A percentile compares a stretch with the other conserved stretches of the same genome.
These are phyloP conservation scores for Tilletia indica DNA, from an alignment of 1,284 basidiomycete genomes.

Conservation along the genomic window DNA sequence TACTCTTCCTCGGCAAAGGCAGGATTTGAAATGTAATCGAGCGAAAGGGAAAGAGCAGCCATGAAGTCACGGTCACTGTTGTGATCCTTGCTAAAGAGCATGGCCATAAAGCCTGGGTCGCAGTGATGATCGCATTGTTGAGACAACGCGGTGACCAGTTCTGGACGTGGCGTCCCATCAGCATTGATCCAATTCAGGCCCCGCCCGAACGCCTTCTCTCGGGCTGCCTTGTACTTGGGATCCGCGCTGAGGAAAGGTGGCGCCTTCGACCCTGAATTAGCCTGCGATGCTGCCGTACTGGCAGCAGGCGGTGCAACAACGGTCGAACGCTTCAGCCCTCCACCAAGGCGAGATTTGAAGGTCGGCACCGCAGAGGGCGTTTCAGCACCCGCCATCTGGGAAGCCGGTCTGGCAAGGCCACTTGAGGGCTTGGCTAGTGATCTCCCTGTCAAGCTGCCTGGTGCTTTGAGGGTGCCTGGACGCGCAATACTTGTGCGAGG, in stretches of 20 bases:
- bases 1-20: constrained; percentile 66
- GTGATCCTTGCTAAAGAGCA: constrained; percentile 83
- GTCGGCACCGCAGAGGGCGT: constrained; percentile 14
- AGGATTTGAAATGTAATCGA: constrained; percentile 69
- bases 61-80: constrained; percentile 91
- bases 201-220: constrained; percentile 73
- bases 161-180: constrained; percentile 81
- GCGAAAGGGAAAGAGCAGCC: constrained; percentile 70
- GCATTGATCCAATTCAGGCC: constrained; percentile 59
- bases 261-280: not conserved
- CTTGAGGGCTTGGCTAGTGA: not conserved
- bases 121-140: constrained; percentile 85
- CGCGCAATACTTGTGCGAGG: constrained; percentile 30
- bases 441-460: constrained; percentile 16
- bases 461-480: constrained; percentile 36
- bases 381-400: not conserved
- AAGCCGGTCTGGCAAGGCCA: not conserved
- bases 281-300: not conserved
- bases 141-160: constrained; percentile 80
- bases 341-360: constrained; percentile 22
- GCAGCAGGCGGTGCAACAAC: not conserved
- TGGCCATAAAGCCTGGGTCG: constrained; percentile 56
- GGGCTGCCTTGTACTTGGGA: constrained; percentile 69
- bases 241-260: constrained; percentile 70
- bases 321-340: not conserved